Percentiles rank a stretch among this genome's conserved stretches.
Conservation (phyloP, 345 rosid genomes). For the Aquilaria sinensis region DNA sequence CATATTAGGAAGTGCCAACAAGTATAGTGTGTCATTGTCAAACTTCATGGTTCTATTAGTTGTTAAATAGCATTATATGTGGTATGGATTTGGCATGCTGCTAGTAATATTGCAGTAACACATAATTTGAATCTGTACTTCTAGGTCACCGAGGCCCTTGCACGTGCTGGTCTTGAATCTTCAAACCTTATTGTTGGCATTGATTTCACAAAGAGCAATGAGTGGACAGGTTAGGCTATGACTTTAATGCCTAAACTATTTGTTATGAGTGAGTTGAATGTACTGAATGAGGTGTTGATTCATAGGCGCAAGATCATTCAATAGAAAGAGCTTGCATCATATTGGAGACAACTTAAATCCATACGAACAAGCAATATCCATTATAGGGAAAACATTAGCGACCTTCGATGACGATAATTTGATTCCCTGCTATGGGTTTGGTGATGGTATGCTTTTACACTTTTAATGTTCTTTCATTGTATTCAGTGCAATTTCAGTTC, state of each 20-base stretch:
- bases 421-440: conserved; percentile 55
- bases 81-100: no score
- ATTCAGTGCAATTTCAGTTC: not conserved
- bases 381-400: conserved; percentile 49
- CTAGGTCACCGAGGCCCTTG: conserved; percentile 63
- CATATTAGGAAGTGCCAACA: not conserved
- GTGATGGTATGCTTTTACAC: conserved; percentile 33
- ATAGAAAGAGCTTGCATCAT: conserved; percentile 45
- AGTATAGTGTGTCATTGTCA: no score
- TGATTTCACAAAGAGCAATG: conserved; percentile 74
- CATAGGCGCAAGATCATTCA: conserved; percentile 39
- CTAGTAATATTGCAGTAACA: no score
- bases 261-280: not conserved
- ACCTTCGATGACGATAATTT: conserved; percentile 52
- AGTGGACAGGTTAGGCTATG: conserved; percentile 49
- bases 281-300: conserved; percentile 13
- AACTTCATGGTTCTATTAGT: no score
- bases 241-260: not conserved
- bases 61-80: no score
- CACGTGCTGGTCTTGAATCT: conserved; percentile 70
- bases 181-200: conserved; percentile 70
- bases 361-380: conserved; percentile 53
- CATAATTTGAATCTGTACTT: not conserved
- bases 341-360: conserved; percentile 40
- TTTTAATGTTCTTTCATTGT: not conserved